Evolutionary conservation across 2,329 filamentous ascomycete genomes (phyloP).

Genomic region (Arthroderma sp.): DNA sequence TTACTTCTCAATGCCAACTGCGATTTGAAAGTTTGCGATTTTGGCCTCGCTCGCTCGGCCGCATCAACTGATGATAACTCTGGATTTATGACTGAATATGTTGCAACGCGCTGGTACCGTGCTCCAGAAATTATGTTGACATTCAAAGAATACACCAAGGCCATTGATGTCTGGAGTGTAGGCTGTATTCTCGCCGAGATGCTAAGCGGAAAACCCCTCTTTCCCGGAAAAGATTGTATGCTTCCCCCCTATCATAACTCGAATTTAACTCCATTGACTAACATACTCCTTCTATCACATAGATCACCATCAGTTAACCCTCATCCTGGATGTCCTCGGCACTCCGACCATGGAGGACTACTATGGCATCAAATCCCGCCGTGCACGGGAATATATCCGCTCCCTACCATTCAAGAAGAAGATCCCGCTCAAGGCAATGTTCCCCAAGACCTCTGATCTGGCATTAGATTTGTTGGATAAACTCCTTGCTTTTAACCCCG

Average conservation of each 20-base stretch:
- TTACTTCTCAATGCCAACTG: conserved; percentile 95
- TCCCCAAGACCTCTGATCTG: conserved; percentile 97
- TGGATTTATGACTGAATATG: conserved; percentile 99
- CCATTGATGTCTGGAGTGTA: conserved; percentile 98
- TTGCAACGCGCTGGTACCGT: conserved; percentile 97
- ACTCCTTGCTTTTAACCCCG: conserved; percentile 92
- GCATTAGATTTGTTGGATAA: conserved; percentile 91
- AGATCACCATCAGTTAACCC: conserved; percentile 96
- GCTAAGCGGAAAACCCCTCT: conserved; percentile 94
- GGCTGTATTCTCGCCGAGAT: conserved; percentile 97
- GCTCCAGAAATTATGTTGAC: conserved; percentile 99
- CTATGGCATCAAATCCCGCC: conserved; percentile 97
- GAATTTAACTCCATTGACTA: conserved; percentile 14
- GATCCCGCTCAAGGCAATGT: conserved; percentile 91
- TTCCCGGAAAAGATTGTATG: conserved; percentile 96
- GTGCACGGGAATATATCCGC: conserved; percentile 94
- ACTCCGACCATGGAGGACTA: conserved; percentile 99
- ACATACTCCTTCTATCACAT: neutral
- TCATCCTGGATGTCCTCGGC: conserved; percentile 93
- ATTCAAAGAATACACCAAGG: conserved; percentile 99
- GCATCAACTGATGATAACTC: conserved; percentile 98
- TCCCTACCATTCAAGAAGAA: conserved; percentile 99
- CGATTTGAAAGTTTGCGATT: conserved; percentile 97
- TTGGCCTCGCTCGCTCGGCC: conserved; percentile 86
- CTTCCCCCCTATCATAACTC: conserved; percentile 16